Evolutionary conservation across 106 monocot species (phyloP), one percentile per base, ranked within the genome.

Genomic region (Vanilla planifolia): DNA sequence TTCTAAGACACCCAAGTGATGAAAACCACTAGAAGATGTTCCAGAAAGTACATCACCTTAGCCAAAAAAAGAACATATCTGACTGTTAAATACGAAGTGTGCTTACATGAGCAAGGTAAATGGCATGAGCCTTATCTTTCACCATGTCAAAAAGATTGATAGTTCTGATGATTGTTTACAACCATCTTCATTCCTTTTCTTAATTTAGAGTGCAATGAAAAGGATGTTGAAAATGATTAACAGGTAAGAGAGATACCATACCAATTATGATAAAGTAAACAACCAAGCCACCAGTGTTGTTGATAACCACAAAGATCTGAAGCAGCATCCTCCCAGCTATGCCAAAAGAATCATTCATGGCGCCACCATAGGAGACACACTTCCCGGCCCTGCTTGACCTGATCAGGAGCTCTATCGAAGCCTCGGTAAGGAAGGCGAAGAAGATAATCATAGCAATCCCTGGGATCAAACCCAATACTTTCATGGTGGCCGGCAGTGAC

Each of bases 201-300:
- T n/a, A n/a, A n/a, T n/a, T n/a, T n/a, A n/a, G n/a, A n/a, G n/a
- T n/a, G n/a, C n/a, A n/a, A n/a, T n/a, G n/a, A n/a, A n/a, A n/a
- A n/a, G n/a, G n/a, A n/a, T n/a, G n/a, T n/a, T n/a, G n/a, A n/a
- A n/a, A n/a, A n/a, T n/a, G n/a, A n/a, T n/a, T n/a, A n/a, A n/a
- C n/a, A n/a, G n/a, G n/a, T n/a, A n/a, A n/a, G n/a, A n/a, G 0
- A 43, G 34, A 57, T 17, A 4, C 7, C 13, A 55, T 86, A 95
- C 95, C 89, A 30, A 95, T 95, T 33, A 95, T 86, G 47, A 95
- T 95, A 86, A 95, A 80, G 76, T 95, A 95, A 6, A 95, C 95
- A 24, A 95, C 63, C 65, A 89, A 65, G 21, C 86, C 81, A 1
- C 89, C 95, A 10, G 80, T 24, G 55, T 86, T 95, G 61, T 86